Evolutionary conservation across 2,329 filamentous ascomycete species (phyloP).

Genomic region (Parastagonospora nodorum): DNA sequence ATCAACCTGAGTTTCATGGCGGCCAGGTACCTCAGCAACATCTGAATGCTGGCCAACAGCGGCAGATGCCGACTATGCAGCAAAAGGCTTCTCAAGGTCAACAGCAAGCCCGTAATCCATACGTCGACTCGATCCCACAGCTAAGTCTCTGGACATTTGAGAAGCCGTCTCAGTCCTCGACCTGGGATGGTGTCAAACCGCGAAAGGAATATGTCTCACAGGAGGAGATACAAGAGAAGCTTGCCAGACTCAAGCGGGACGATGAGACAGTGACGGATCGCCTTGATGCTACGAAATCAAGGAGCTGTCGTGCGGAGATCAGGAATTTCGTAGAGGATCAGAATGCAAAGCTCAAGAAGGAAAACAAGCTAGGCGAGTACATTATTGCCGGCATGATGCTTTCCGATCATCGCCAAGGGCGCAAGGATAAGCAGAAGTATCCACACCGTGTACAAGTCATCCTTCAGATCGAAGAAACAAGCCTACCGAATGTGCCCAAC

Average conservation of each 20-base stretch:
- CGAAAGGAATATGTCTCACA: conserved; percentile 26
- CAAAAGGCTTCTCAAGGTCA: conserved; percentile 14
- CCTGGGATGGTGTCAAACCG: conserved; percentile 34
- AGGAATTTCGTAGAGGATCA: conserved; percentile 35
- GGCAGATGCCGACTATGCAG: conserved; percentile 15
- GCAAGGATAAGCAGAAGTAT: conserved; percentile 8
- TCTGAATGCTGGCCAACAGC: conserved; percentile 26
- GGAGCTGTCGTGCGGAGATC: conserved; percentile 28
- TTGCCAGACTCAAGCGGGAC: conserved; percentile 28
- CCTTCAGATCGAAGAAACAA: conserved; percentile 33
- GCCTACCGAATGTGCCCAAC: conserved; percentile 11
- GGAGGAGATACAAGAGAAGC: conserved; percentile 25
- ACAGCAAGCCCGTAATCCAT: conserved; percentile 8
- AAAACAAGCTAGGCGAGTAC: conserved; percentile 32
- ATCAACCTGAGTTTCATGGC: neutral
- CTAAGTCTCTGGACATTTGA: conserved; percentile 32
- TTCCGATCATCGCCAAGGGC: conserved; percentile 8
- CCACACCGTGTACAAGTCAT: conserved; percentile 35
- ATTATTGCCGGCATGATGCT: conserved; percentile 35
- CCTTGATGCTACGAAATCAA: conserved; percentile 31
- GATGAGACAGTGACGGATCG: conserved; percentile 21
- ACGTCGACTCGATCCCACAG: conserved; percentile 24
- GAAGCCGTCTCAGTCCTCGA: conserved; percentile 20
- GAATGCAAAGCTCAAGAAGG: conserved; percentile 25
- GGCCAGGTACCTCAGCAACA: conserved; percentile 12